These are phyloP conservation scores for Cicer yamashitae DNA, from an alignment of 306 rosid species.

Conservation along the genomic window DNA sequence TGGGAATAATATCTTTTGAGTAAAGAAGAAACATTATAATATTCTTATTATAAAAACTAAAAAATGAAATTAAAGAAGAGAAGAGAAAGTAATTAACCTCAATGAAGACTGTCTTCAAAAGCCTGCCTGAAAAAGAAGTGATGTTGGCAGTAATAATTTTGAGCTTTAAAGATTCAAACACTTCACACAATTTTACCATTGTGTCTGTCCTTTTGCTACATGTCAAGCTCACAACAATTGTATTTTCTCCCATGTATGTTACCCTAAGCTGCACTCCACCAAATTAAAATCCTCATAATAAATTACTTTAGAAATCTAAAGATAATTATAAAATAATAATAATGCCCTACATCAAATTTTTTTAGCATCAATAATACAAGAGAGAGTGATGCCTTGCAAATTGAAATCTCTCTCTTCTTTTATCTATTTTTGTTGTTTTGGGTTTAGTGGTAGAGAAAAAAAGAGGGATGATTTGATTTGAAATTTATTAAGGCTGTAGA, in stretches of 20 bases:
- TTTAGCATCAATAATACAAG: conserved; percentile 44
- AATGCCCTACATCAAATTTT: conserved; percentile 25
- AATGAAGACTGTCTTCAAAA: conserved; percentile 82
- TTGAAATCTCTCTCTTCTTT: not conserved
- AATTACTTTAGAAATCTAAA: not conserved
- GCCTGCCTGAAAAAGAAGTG: conserved; percentile 73
- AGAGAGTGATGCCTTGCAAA: conserved; percentile 6
- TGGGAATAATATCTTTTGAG: not conserved
- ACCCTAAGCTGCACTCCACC: conserved; percentile 69
- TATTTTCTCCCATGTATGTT: conserved; percentile 76
- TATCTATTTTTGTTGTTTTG: not conserved
- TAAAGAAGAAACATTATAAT: not conserved
- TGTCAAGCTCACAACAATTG: conserved; percentile 77
- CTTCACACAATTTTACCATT: conserved; percentile 87
- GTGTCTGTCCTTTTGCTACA: conserved; percentile 85
- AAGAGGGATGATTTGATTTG: not conserved
- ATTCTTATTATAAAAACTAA: not conserved
- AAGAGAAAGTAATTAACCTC: conserved; percentile 58
- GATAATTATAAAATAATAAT: not conserved
- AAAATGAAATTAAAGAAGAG: not conserved
- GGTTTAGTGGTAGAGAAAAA: not conserved
- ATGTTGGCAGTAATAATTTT: conserved; percentile 79
- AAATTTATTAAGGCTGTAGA: too few relatives aligned
- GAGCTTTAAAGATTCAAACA: conserved; percentile 89
- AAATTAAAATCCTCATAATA: not conserved